Evolutionary conservation across 1,284 basidiomycete genomes (phyloP), one percentile per base, ranked within the genome.

Genomic region (Cryptococcus deneoformans): DNA sequence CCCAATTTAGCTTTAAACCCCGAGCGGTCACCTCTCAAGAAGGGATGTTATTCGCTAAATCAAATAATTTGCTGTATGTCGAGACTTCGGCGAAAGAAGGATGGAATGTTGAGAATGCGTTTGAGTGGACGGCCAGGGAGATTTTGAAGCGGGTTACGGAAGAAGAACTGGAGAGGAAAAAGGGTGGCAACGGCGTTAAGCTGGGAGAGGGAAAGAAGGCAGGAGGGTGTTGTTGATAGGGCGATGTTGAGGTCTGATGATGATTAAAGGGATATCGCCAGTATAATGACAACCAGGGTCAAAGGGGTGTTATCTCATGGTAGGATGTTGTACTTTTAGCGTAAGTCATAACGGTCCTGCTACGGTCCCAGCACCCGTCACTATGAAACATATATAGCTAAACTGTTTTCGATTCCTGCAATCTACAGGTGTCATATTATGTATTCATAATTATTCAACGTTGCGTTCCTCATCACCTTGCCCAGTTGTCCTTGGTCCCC

Each of bases 21-120:
- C 59, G 72, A 49, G 68, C 67, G 5, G 62, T 75, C 14, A 57
- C 62, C 1, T 59, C 66, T 12, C 54, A 60, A 40, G 72, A 76
- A 46, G 72, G 71, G 6, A 64, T 65, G 6, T 44, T 69, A 40
- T 73, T 72, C 52, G 74, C 74, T 14, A 71, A 73, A 50, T 56
- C 70, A 56, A 63, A 76, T 55, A 66, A 66, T 12, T 54, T 76
- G 57, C 54, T 76, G 14, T 76, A 75, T 53, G 70, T 76, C 50
- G 74, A 76, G 57, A 76, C 74, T 24, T 63, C 59, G 7, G 74
- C 74, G 1, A 76, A 76, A 56, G 71, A 75, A 53, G 74, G 74
- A 1, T 73, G 72, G 74, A 67, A 67, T 16, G 74, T 76, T 8
- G 69, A 67, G 4, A 69, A 72, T 35, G 74, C 74, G 7, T 76